A percentile compares a stretch with the other conserved stretches of the same genome.
Conservation (phyloP, 306 rosid species). For the Hippophae gyantsensis region DNA sequence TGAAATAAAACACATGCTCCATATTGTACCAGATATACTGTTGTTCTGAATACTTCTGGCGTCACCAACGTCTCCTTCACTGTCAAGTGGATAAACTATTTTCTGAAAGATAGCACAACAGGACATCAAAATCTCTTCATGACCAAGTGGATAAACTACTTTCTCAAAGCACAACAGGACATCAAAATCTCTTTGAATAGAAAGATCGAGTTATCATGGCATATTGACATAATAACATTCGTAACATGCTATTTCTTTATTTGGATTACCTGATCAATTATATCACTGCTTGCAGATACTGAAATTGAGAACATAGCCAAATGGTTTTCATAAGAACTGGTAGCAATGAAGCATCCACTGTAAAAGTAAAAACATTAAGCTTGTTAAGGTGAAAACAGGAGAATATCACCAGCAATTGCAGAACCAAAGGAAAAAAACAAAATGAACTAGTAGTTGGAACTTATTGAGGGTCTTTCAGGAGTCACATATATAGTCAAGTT, state of each 20-base stretch:
- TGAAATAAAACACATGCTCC: slow-evolving; percentile 93
- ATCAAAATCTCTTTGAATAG: slow-evolving; percentile 5
- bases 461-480: too few relatives aligned
- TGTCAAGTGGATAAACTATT: slow-evolving; percentile 60
- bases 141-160: slow-evolving; percentile 59
- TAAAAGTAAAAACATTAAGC: slow-evolving; percentile 23
- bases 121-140: slow-evolving; percentile 35
- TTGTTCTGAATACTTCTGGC: slow-evolving; percentile 40
- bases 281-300: slow-evolving; percentile 41
- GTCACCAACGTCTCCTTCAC: slow-evolving; percentile 38
- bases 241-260: background rate
- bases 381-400: background rate
- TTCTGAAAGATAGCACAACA: slow-evolving; percentile 40
- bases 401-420: background rate
- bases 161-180: slow-evolving; percentile 40
- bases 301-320: slow-evolving; percentile 85
- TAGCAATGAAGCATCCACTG: slow-evolving; percentile 96
- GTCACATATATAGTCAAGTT: too few relatives aligned
- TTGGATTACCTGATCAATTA: slow-evolving; percentile 58
- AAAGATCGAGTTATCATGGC: too few relatives aligned
- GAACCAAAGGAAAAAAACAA: too few relatives aligned
- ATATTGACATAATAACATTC: slow-evolving; percentile 2
- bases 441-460: too few relatives aligned
- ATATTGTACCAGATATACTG: slow-evolving; percentile 61
- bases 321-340: slow-evolving; percentile 71